These are phyloP conservation scores for Postia placenta DNA, from an alignment of 768 basidiomycete species.

Conservation along the genomic window DNA sequence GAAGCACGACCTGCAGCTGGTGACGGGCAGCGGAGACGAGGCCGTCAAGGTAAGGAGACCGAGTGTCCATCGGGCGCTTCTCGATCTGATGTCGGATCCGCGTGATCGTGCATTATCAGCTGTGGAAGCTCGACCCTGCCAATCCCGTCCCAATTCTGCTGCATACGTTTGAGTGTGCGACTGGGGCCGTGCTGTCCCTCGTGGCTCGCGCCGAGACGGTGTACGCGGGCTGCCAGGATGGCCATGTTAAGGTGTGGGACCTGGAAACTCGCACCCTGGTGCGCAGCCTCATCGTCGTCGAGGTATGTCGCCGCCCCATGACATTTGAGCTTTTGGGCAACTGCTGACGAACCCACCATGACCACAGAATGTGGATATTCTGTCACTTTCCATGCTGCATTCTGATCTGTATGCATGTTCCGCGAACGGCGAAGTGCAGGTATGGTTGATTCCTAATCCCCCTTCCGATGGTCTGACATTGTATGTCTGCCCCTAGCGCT, in stretches of 20 bases:
- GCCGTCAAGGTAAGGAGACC: slow-evolving; percentile 61
- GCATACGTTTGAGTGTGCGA: slow-evolving; percentile 65
- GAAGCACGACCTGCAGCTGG: slow-evolving; percentile 31
- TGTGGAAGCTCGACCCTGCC: slow-evolving; percentile 54
- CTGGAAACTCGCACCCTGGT: slow-evolving; percentile 85
- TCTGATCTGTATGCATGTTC: slow-evolving; percentile 44
- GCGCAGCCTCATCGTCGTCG: slow-evolving; percentile 80
- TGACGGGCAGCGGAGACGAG: slow-evolving; percentile 90
- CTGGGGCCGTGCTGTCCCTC: slow-evolving; percentile 82
- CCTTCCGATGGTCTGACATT: background rate
- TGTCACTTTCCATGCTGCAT: slow-evolving; percentile 70
- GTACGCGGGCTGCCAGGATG: slow-evolving; percentile 92
- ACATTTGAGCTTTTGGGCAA: background rate
- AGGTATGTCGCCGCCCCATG: slow-evolving; percentile 36
- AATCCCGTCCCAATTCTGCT: slow-evolving; percentile 37
- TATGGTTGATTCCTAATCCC: slow-evolving; percentile 26
- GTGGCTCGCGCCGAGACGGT: slow-evolving; percentile 71
- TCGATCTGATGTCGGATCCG: background rate
- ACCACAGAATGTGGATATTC: slow-evolving; percentile 65
- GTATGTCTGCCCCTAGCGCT: slow-evolving; percentile 49
- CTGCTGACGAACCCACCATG: background rate
- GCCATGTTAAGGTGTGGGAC: slow-evolving; percentile 87
- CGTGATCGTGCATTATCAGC: slow-evolving; percentile 29
- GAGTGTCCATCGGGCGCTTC: background rate
- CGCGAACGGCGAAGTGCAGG: slow-evolving; percentile 62